Conservation (phyloP, 495 filamentous ascomycete species). For the Aspergillus incahuasiensis region DNA sequence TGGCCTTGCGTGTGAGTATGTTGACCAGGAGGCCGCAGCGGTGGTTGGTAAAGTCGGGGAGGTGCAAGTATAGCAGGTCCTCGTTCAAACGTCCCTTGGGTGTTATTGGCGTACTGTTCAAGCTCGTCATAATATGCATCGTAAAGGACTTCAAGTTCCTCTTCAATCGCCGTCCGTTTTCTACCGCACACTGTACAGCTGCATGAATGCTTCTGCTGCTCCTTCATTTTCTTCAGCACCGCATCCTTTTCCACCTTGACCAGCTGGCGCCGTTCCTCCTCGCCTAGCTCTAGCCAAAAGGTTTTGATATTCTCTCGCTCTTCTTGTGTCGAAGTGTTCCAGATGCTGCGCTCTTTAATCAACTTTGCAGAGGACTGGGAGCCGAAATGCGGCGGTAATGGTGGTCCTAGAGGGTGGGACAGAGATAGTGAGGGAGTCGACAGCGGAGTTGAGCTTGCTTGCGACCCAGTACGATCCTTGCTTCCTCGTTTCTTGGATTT, state of each 20-base stretch:
- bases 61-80: slow-evolving; percentile 61
- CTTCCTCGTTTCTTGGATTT: slow-evolving; percentile 47
- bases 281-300: slow-evolving; percentile 95
- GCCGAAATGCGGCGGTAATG: slow-evolving; percentile 27
- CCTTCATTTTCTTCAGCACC: slow-evolving; percentile 98
- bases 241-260: slow-evolving; percentile 99
- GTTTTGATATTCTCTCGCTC: slow-evolving; percentile 96
- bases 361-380: slow-evolving; percentile 27
- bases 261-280: slow-evolving; percentile 86
- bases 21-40: slow-evolving; percentile 37
- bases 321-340: slow-evolving; percentile 90
- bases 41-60: slow-evolving; percentile 50
- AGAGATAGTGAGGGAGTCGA: slow-evolving; percentile 38
- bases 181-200: slow-evolving; percentile 96
- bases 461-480: slow-evolving; percentile 35
- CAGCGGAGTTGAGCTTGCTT: slow-evolving; percentile 39
- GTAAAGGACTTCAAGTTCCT: slow-evolving; percentile 97
- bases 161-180: slow-evolving; percentile 95
- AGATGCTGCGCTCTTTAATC: slow-evolving; percentile 74
- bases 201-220: slow-evolving; percentile 99
- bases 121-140: slow-evolving; percentile 99
- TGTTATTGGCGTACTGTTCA: slow-evolving; percentile 92
- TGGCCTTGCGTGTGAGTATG: slow-evolving; percentile 43
- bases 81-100: slow-evolving; percentile 58
- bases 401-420: slow-evolving; percentile 39